Evolutionary conservation across 257 asterid genomes (phyloP).

Genomic region (Nicotiana attenuata): DNA sequence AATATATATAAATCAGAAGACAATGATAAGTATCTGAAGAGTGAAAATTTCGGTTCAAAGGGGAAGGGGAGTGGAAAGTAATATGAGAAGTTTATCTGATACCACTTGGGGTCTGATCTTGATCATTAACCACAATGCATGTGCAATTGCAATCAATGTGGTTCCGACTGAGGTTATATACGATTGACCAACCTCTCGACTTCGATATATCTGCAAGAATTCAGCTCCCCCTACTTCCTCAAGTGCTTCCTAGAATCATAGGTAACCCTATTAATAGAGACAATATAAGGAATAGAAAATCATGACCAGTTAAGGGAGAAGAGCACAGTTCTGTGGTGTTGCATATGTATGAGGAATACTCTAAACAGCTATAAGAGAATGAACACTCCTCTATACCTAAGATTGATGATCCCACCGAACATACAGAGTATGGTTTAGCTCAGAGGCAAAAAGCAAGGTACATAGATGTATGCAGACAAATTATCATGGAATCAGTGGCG

Average conservation of each 20-base stretch:
- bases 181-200: constrained; percentile 95
- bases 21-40: background rate
- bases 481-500: background rate
- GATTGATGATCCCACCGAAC: background rate
- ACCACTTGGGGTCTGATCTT: constrained; percentile 96
- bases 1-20: background rate
- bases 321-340: background rate
- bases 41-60: background rate
- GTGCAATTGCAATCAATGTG: constrained; percentile 68
- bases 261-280: constrained; percentile 15
- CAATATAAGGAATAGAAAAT: background rate
- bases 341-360: background rate
- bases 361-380: background rate
- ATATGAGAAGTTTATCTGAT: constrained; percentile 15
- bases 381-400: background rate
- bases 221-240: constrained; percentile 42
- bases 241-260: constrained; percentile 45
- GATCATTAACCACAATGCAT: constrained; percentile 86
- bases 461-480: background rate
- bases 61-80: background rate
- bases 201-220: constrained; percentile 76
- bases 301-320: background rate
- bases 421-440: background rate
- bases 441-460: background rate
- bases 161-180: constrained; percentile 83